Percentiles rank a stretch among this genome's conserved stretches.
phyloP scores from a whole-genome alignment of 495 filamentous ascomycete genomes.

The Penicillium flavigenum region DNA sequence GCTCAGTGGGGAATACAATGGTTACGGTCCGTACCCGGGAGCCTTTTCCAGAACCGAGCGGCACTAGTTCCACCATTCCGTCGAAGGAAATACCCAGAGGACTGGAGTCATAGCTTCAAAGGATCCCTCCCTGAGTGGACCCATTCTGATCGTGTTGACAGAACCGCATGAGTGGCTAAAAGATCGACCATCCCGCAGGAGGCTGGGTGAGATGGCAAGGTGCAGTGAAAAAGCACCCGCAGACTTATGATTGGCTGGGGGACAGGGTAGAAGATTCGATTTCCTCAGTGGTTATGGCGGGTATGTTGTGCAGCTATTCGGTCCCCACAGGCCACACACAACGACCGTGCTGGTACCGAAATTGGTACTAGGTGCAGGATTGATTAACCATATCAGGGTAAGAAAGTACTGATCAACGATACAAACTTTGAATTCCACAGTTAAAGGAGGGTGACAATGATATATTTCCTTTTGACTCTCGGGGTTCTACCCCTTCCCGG shows the following conservation, averaged over 20 bases:
- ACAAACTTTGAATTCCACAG: not conserved
- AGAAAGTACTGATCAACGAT: not conserved
- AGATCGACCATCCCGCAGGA: conserved; percentile 33
- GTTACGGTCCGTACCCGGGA: conserved; percentile 30
- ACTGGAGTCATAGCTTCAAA: not conserved
- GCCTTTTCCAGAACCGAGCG: conserved; percentile 25
- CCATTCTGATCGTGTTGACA: conserved; percentile 19
- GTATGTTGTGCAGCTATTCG: conserved; percentile 30
- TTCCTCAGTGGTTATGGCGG: conserved; percentile 15
- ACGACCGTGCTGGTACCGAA: conserved; percentile 12
- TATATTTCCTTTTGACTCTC: not conserved
- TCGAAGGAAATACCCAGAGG: conserved; percentile 4
- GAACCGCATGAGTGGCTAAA: conserved; percentile 24
- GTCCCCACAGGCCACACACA: conserved; percentile 16
- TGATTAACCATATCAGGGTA: conserved; percentile 1
- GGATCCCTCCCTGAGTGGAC: conserved; percentile 19
- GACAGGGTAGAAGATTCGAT: conserved; percentile 3
- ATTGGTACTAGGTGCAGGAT: conserved; percentile 16
- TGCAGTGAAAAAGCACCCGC: conserved; percentile 15
- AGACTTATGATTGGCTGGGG: conserved; percentile 21
- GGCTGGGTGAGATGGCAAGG: conserved; percentile 24
- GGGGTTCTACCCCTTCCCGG: conserved; percentile 1
- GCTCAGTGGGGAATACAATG: conserved; percentile 16
- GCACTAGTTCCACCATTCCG: conserved; percentile 11
- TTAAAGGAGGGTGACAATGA: not conserved